Evolutionary conservation across 495 filamentous ascomycete species (phyloP), one percentile per base, ranked within the genome.

Genomic region (Penicillium soppii): DNA sequence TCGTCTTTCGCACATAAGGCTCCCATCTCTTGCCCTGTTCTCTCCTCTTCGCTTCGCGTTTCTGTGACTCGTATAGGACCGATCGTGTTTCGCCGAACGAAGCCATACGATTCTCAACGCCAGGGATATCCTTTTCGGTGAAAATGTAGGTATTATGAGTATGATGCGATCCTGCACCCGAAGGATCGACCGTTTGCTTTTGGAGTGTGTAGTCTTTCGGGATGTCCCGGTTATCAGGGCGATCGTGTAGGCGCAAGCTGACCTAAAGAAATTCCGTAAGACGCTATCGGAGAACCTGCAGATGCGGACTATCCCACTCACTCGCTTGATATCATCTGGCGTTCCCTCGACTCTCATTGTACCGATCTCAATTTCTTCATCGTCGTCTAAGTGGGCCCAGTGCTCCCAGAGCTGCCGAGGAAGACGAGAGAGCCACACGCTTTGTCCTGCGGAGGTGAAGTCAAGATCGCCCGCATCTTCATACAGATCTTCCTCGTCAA

Each of bases 381-480:
- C 80, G 43, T 85, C 83, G 49, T 77, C 75, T 6, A 81, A 63
- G 12, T 78, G 72, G 7, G 61, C 80, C 82, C 82, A 81, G 49
- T 76, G 69, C 51, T 94, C 79, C 85, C 87, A 94, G 8, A 97
- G 73, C 56, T 84, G 85, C 49, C 83, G 80, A 3, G 91, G 91
- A 6, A 96, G 73, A 43, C 88, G 83, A 17, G 87, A 83, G 20
- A 97, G 75, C 74, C 86, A 95, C 37, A 90, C 71, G 47, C 72
- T 73, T 42, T 78, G 73, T 15, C 68, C 70, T 7, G 77, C 72
- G 38, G 80, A 73, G 43, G 79, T 78, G 51, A 96, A 92, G 33
- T 89, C 84, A 25, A 96, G 75, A 56, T 97, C 91, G 43, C 89
- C 89, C 4, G 89, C 87, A 67, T 97, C 91, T 68, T 97, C 91